phyloP scores from a whole-genome alignment of 139 green algal species.

The Zygnema circumcarinatum region DNA sequence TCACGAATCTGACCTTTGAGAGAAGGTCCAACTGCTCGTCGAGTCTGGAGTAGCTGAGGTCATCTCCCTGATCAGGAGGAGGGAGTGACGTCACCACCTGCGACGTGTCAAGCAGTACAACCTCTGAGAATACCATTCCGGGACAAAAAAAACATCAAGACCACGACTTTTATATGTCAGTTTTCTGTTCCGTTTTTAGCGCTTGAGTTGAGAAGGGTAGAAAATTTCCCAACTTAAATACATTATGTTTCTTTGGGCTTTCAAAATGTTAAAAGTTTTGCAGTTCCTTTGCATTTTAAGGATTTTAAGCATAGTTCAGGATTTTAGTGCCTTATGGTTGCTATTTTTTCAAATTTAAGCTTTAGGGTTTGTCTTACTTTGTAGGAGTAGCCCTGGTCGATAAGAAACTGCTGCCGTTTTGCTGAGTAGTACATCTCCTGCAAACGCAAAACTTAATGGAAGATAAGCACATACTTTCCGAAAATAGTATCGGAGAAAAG shows the following conservation, averaged over 20 bases:
- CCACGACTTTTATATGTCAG: background rate
- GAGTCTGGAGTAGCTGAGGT: slow-evolving; percentile 61
- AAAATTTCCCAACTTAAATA: too few species aligned
- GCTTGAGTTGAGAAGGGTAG: too few species aligned
- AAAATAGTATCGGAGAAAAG: too few species aligned
- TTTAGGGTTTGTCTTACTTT: slow-evolving; percentile 76
- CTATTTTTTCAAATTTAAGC: background rate
- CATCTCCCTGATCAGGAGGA: slow-evolving; percentile 40
- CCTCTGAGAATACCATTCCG: background rate
- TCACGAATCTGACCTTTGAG: slow-evolving; percentile 59
- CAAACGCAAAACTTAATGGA: background rate
- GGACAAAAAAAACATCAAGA: background rate
- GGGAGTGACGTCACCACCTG: slow-evolving; percentile 75
- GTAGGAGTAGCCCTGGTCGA: slow-evolving; percentile 98
- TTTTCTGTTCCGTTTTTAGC: background rate
- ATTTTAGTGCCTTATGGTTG: background rate
- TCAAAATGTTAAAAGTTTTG: background rate
- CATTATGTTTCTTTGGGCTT: too few species aligned
- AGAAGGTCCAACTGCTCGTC: slow-evolving; percentile 83
- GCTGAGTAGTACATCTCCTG: slow-evolving; percentile 97
- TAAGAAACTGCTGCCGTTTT: slow-evolving; percentile 98
- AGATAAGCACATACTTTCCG: too few species aligned
- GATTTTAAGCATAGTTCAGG: background rate
- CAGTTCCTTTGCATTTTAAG: background rate
- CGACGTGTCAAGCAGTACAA: background rate